phyloP scores from a whole-genome alignment of 371 early-diverging fungal genomes.

The Actinomortierella ambigua region DNA sequence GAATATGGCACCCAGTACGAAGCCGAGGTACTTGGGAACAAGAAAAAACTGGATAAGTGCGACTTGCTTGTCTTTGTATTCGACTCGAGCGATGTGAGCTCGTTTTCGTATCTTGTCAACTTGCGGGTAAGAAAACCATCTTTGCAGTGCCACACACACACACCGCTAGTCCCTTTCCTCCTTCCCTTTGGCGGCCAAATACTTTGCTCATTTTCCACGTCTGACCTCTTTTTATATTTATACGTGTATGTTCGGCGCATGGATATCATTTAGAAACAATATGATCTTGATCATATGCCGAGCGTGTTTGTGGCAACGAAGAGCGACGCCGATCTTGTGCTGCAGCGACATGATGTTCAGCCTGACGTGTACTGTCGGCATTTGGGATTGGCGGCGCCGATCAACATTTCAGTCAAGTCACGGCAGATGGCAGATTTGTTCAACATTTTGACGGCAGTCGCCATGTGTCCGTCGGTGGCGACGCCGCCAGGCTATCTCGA shows the following conservation, averaged over 20 bases:
- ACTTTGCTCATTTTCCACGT: neutral
- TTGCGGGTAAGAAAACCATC: slow-evolving; percentile 65
- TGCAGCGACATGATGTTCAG: slow-evolving; percentile 75
- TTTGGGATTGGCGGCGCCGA: slow-evolving; percentile 82
- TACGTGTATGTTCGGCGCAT: slow-evolving; percentile 1
- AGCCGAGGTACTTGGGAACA: slow-evolving; percentile 78
- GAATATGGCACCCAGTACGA: slow-evolving; percentile 84
- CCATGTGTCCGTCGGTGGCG: slow-evolving; percentile 78
- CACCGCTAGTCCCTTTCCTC: neutral
- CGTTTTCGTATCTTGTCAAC: slow-evolving; percentile 89
- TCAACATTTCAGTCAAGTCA: slow-evolving; percentile 87
- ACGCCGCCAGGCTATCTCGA: slow-evolving; percentile 44
- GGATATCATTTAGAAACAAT: slow-evolving; percentile 66
- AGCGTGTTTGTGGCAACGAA: slow-evolving; percentile 93
- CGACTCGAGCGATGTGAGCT: slow-evolving; percentile 91
- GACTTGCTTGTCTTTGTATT: slow-evolving; percentile 94
- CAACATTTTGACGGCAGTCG: slow-evolving; percentile 81
- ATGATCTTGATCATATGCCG: slow-evolving; percentile 84
- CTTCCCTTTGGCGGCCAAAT: neutral
- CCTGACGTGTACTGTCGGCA: slow-evolving; percentile 93
- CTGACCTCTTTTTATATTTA: neutral
- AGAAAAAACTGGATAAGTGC: slow-evolving; percentile 80
- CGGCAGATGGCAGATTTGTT: slow-evolving; percentile 87
- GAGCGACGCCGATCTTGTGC: slow-evolving; percentile 87
- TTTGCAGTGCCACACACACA: neutral